Evolutionary conservation across 441 rosid species (phyloP).

Genomic region (Aquilaria agallochum): DNA sequence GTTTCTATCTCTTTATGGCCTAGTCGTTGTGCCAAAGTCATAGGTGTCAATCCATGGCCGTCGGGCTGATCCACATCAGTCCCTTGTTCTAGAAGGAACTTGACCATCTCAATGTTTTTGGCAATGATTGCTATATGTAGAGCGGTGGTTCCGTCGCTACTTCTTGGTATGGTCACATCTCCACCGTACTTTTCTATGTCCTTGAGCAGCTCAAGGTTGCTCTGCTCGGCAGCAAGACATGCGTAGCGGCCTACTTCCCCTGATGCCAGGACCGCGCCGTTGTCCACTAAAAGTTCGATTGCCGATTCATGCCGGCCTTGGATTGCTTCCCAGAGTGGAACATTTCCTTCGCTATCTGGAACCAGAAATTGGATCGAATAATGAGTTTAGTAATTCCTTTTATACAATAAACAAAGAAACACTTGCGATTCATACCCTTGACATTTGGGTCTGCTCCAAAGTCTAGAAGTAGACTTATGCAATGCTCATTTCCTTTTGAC

Average conservation of each 20-base stretch:
- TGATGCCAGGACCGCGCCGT: constrained; percentile 52
- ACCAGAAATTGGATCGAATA: background rate
- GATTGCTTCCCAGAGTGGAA: constrained; percentile 90
- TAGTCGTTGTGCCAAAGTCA: constrained; percentile 71
- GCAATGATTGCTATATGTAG: constrained; percentile 69
- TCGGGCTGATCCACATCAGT: constrained; percentile 65
- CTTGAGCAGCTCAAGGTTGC: constrained; percentile 52
- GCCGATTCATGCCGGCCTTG: constrained; percentile 53
- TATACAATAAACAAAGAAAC: background rate
- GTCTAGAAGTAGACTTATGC: constrained; percentile 61
- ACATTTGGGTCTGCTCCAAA: constrained; percentile 69
- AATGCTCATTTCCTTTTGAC: constrained; percentile 56
- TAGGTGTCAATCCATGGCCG: constrained; percentile 72
- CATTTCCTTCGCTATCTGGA: constrained; percentile 78
- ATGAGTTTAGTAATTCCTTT: background rate
- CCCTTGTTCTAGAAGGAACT: constrained; percentile 67
- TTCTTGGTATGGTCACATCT: constrained; percentile 40
- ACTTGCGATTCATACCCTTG: constrained; percentile 37
- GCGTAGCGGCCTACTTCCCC: constrained; percentile 59
- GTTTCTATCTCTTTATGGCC: constrained; percentile 56
- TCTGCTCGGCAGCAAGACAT: constrained; percentile 56
- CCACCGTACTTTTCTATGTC: constrained; percentile 57
- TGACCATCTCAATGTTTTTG: constrained; percentile 63
- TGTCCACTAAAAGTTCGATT: constrained; percentile 49
- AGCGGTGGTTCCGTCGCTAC: constrained; percentile 48